phyloP scores from a whole-genome alignment of 1,139 yeast species.

The Lodderomyces margitis region DNA sequence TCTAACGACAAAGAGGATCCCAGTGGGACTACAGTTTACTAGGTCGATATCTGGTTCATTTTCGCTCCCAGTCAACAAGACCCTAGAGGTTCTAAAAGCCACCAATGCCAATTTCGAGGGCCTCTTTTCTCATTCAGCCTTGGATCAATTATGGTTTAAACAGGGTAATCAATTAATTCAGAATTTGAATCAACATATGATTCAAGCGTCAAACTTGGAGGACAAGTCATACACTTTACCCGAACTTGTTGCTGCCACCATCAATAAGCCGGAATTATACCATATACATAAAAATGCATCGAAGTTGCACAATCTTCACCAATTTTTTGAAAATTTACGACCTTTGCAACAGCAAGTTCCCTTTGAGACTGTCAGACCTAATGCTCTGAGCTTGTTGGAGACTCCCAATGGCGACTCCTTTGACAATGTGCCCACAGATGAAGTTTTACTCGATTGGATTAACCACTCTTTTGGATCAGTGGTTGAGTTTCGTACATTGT shows the following conservation, averaged over 20 bases:
- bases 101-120: conserved; percentile 49
- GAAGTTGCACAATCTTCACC: conserved; percentile 56
- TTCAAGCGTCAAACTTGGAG: conserved; percentile 18
- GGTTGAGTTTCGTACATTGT: conserved; percentile 60
- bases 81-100: conserved; percentile 33
- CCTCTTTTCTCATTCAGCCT: conserved; percentile 49
- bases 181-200: conserved; percentile 43
- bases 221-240: conserved; percentile 25
- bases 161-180: conserved; percentile 49
- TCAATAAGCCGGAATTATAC: conserved; percentile 46
- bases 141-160: conserved; percentile 59
- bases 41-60: conserved; percentile 17
- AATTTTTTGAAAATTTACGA: conserved; percentile 56
- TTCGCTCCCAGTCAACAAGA: conserved; percentile 18
- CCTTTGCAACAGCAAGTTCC: conserved; percentile 15
- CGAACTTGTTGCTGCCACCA: conserved; percentile 40
- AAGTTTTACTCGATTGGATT: conserved; percentile 43
- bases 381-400: conserved; percentile 35
- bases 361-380: conserved; percentile 20
- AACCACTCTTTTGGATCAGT: conserved; percentile 63
- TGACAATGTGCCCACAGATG: conserved; percentile 40
- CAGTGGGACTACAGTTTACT: neutral
- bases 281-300: conserved; percentile 58
- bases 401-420: conserved; percentile 36
- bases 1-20: neutral